phyloP scores from a whole-genome alignment of 140 eudicot genomes.

The Stevia rebaudiana region DNA sequence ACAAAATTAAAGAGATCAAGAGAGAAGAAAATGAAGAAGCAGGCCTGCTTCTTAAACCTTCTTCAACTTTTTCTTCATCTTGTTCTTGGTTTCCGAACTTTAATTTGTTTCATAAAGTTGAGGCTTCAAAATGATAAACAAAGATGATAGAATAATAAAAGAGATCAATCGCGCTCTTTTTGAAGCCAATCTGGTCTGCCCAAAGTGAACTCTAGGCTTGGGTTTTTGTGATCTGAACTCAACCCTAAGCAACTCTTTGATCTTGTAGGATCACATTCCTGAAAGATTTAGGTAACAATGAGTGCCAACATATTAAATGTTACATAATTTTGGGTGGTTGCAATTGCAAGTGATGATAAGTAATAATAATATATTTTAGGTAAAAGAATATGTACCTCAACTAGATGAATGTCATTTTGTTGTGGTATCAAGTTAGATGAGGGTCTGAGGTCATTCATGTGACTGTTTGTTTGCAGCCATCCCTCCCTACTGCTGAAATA shows the following conservation, averaged over 20 bases:
- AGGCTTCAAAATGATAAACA: conserved; percentile 1
- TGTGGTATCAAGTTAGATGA: conserved; percentile 40
- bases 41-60: conserved; percentile 25
- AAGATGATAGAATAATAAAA: too few relatives aligned
- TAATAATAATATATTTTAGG: background rate
- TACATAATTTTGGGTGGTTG: background rate
- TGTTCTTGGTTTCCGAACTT: conserved; percentile 20
- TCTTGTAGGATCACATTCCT: conserved; percentile 47
- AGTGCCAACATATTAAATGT: background rate
- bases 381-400: conserved; percentile 51
- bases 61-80: conserved; percentile 30
- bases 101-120: conserved; percentile 18
- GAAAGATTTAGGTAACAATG: conserved; percentile 2
- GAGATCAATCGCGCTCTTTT: conserved; percentile 29
- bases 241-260: conserved; percentile 35
- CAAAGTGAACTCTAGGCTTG: conserved; percentile 73
- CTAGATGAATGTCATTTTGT: conserved; percentile 27
- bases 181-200: conserved; percentile 73
- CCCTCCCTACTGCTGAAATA: conserved; percentile 63
- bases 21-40: conserved; percentile 35
- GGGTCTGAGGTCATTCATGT: conserved; percentile 39
- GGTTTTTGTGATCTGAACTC: conserved; percentile 44
- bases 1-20: conserved; percentile 24
- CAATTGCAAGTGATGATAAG: background rate
- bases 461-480: conserved; percentile 52